phyloP scores from a whole-genome alignment of 345 rosid species.

The Rhizophora mangle region DNA sequence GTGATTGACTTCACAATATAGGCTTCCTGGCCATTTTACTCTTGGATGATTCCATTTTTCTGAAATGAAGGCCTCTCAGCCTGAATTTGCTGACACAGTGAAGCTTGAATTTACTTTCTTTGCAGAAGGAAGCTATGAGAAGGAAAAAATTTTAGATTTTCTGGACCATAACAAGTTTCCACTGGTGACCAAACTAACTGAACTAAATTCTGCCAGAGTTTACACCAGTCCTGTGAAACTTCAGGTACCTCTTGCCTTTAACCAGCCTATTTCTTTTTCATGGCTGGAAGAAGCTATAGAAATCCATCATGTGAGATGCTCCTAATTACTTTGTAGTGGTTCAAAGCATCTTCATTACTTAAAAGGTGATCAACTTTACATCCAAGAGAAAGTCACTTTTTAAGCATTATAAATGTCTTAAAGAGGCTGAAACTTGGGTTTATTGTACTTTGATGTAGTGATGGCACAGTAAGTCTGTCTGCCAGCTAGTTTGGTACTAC shows the following conservation, averaged over 20 bases:
- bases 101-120: conserved; percentile 13
- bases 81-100: conserved; percentile 10
- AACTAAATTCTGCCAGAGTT: conserved; percentile 63
- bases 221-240: conserved; percentile 70
- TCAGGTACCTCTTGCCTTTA: conserved; percentile 50
- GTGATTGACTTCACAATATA: neutral
- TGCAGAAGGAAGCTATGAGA: conserved; percentile 62
- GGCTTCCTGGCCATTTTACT: neutral
- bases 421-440: neutral
- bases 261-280: neutral
- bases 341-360: neutral
- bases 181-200: conserved; percentile 66
- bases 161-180: conserved; percentile 74
- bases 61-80: conserved; percentile 6
- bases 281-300: neutral
- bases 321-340: neutral
- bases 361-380: neutral
- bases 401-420: neutral
- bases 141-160: conserved; percentile 58
- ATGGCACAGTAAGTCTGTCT: too few relatives aligned
- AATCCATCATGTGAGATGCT: neutral
- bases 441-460: too few relatives aligned
- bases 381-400: neutral
- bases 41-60: neutral
- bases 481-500: too few relatives aligned